A percentile compares a stretch with the other conserved stretches of the same genome.
Evolutionary conservation across 805 yeast genomes (phyloP).

Genomic region (Saccharomycopsis capsularis): DNA sequence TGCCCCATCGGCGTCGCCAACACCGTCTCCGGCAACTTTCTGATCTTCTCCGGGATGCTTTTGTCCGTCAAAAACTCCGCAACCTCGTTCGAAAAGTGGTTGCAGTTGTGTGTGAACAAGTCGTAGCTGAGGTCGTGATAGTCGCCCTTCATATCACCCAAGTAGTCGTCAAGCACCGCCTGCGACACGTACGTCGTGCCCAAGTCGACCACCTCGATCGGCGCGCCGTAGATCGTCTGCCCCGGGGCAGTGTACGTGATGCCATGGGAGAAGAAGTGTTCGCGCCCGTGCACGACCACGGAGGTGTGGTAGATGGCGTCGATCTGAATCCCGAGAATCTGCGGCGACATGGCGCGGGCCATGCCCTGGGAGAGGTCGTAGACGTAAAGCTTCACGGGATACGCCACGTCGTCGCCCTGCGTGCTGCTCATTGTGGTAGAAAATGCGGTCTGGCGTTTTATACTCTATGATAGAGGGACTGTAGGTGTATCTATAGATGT

Average conservation of each 20-base stretch:
- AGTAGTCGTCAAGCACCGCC: slow-evolving; percentile 47
- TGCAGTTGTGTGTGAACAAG: slow-evolving; percentile 58
- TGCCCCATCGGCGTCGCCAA: slow-evolving; percentile 46
- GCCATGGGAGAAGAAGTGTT: slow-evolving; percentile 55
- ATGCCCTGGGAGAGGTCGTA: slow-evolving; percentile 60
- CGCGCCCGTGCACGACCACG: slow-evolving; percentile 46
- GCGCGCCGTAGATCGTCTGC: slow-evolving; percentile 50
- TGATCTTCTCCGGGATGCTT: slow-evolving; percentile 46
- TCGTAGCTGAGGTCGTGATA: slow-evolving; percentile 46
- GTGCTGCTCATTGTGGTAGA: slow-evolving; percentile 19
- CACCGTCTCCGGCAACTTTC: slow-evolving; percentile 46
- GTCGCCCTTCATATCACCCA: slow-evolving; percentile 42
- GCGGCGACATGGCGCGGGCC: slow-evolving; percentile 44
- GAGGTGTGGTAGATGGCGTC: slow-evolving; percentile 68
- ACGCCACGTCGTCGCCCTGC: slow-evolving; percentile 19
- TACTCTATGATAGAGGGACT: too few relatives aligned
- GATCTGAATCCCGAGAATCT: slow-evolving; percentile 43
- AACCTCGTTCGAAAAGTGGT: slow-evolving; percentile 55
- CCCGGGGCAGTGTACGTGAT: slow-evolving; percentile 40
- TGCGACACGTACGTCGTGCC: slow-evolving; percentile 47
- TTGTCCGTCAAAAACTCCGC: slow-evolving; percentile 52
- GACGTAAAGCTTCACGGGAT: slow-evolving; percentile 47
- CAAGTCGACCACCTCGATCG: slow-evolving; percentile 44
- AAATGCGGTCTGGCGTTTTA: background rate
- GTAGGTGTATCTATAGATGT: too few relatives aligned